A percentile compares a stretch with the other conserved stretches of the same genome.
Conservation (phyloP, 2,329 filamentous ascomycete species). For the Cladorrhinum sp. region DNA sequence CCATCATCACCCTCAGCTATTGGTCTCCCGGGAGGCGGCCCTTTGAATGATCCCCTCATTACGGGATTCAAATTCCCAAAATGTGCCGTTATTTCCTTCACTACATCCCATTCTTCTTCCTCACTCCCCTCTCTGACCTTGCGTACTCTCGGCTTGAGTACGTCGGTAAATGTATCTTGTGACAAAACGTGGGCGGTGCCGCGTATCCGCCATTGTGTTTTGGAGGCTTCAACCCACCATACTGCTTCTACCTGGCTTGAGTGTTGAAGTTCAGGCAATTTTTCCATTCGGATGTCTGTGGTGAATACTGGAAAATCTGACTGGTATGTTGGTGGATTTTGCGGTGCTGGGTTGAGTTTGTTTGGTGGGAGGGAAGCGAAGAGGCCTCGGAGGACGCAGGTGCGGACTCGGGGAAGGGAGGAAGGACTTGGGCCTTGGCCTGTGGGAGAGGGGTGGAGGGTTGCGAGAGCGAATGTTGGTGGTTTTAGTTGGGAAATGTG, state of each 20-base stretch:
- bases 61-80: constrained; percentile 84
- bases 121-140: constrained; percentile 48
- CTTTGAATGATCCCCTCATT: constrained; percentile 75
- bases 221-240: constrained; percentile 71
- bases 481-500: constrained; percentile 47
- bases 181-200: constrained; percentile 71
- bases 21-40: constrained; percentile 65
- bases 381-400: constrained; percentile 82
- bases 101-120: constrained; percentile 67
- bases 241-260: constrained; percentile 73
- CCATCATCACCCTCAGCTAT: constrained; percentile 46
- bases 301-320: constrained; percentile 81
- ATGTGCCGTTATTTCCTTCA: constrained; percentile 74
- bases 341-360: constrained; percentile 67
- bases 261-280: constrained; percentile 63
- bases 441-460: constrained; percentile 46
- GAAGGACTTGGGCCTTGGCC: constrained; percentile 18
- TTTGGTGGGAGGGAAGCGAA: constrained; percentile 72
- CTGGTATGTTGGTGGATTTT: constrained; percentile 67
- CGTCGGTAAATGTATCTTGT: constrained; percentile 49
- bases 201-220: constrained; percentile 80
- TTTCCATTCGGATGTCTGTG: constrained; percentile 84
- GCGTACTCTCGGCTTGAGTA: constrained; percentile 52
- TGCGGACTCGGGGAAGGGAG: constrained; percentile 60
- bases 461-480: constrained; percentile 52